Evolutionary conservation across 176 grass and related monocot genomes (phyloP).

Genomic region (Aegilops umbellulata): DNA sequence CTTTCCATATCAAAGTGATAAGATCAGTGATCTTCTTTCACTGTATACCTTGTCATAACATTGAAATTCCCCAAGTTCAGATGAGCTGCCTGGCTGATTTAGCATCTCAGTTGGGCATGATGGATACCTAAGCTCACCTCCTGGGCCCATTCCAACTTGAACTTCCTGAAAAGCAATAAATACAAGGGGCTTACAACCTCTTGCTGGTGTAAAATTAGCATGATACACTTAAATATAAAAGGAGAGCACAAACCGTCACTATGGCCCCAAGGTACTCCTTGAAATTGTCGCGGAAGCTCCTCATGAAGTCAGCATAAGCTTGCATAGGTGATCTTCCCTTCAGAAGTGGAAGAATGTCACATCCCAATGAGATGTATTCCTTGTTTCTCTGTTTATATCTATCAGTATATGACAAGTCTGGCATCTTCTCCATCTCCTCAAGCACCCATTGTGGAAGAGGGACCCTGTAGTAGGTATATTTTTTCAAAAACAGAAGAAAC

Average conservation of each 20-base stretch:
- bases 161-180: conserved; percentile 49
- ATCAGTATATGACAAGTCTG: conserved; percentile 71
- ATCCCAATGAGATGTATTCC: conserved; percentile 81
- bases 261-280: conserved; percentile 59
- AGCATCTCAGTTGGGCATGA: conserved; percentile 63
- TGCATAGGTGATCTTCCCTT: conserved; percentile 70
- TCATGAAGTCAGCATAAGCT: conserved; percentile 89
- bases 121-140: conserved; percentile 81
- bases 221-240: conserved; percentile 9
- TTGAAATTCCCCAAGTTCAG: conserved; percentile 70
- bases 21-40: neutral
- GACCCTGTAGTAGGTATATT: conserved; percentile 37
- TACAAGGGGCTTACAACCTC: conserved; percentile 16
- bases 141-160: conserved; percentile 85
- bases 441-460: conserved; percentile 76
- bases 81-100: conserved; percentile 27
- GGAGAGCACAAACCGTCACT: conserved; percentile 59
- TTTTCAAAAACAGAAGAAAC: neutral
- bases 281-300: conserved; percentile 69
- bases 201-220: neutral
- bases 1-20: neutral
- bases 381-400: conserved; percentile 60
- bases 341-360: conserved; percentile 63
- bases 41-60: conserved; percentile 72
- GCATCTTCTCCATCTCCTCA: conserved; percentile 68